A percentile compares a stretch with the other conserved stretches of the same genome.
phyloP scores from a whole-genome alignment of 176 grass and related monocot species.

The Metroxylon sagu region DNA sequence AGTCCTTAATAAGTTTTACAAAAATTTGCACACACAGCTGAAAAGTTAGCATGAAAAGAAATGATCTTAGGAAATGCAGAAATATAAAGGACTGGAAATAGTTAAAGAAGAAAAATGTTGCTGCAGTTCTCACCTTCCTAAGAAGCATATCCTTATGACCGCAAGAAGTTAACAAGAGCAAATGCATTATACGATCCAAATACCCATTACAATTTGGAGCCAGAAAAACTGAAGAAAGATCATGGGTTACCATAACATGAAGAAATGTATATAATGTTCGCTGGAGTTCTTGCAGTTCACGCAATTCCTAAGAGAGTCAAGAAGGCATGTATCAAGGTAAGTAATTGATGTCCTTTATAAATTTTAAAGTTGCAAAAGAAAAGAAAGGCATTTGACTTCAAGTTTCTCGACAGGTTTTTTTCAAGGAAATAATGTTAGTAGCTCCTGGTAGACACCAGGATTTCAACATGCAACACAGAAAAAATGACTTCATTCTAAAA shows the following conservation, averaged over 20 bases:
- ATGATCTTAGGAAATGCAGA: no score
- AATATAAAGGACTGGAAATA: no score
- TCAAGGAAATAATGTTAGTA: no score
- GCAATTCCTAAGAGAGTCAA: slow-evolving; percentile 65
- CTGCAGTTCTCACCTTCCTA: slow-evolving; percentile 41
- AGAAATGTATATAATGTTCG: slow-evolving; percentile 77
- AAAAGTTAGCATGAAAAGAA: slow-evolving; percentile 21
- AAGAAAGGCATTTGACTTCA: no score
- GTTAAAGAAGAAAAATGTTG: no score
- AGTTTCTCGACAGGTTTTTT: no score
- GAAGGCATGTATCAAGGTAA: slow-evolving; percentile 20
- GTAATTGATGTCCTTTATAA: neutral
- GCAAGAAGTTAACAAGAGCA: slow-evolving; percentile 74
- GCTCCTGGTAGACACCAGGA: no score
- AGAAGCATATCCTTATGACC: slow-evolving; percentile 84
- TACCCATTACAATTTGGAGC: slow-evolving; percentile 56
- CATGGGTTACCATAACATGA: slow-evolving; percentile 69
- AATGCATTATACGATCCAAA: slow-evolving; percentile 66
- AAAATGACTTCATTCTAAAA: no score
- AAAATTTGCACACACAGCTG: slow-evolving; percentile 92
- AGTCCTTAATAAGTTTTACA: slow-evolving; percentile 83
- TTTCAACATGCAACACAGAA: no score
- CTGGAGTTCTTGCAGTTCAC: slow-evolving; percentile 91
- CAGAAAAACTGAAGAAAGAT: slow-evolving; percentile 75
- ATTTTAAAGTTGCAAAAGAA: neutral